Percentiles rank a stretch among this genome's conserved stretches.
These are phyloP conservation scores for Blastomyces parvus DNA, from an alignment of 2,329 filamentous ascomycete genomes.

Conservation along the genomic window DNA sequence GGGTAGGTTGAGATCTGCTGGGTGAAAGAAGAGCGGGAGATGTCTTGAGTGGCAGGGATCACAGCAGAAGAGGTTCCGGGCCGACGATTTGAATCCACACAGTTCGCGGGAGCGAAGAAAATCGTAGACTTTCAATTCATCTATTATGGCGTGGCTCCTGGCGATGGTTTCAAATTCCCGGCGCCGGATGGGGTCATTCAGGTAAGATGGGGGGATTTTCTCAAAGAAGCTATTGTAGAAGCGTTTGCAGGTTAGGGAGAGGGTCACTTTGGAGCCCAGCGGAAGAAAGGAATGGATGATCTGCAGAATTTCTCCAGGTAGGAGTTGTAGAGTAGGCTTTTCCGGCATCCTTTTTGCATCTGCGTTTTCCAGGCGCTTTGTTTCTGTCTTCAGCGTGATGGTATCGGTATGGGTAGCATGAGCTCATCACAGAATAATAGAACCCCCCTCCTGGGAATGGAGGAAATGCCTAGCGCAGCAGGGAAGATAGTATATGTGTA, in stretches of 20 bases:
- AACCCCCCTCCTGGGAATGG: too few species aligned
- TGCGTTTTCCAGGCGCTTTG: too few species aligned
- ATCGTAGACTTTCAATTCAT: not conserved
- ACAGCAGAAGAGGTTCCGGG: slow-evolving; percentile 13
- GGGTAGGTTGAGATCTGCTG: not conserved
- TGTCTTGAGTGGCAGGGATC: slow-evolving; percentile 9
- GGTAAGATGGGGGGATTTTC: not conserved
- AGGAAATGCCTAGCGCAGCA: not conserved
- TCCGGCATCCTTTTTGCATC: not conserved
- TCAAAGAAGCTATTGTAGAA: slow-evolving; percentile 9
- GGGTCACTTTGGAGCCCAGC: not conserved
- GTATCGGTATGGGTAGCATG: not conserved
- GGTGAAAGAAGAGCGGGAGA: slow-evolving; percentile 6
- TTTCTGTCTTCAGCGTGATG: not conserved
- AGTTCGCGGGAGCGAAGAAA: slow-evolving; percentile 6
- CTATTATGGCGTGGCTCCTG: not conserved
- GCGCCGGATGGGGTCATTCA: not conserved
- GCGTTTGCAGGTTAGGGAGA: slow-evolving; percentile 9
- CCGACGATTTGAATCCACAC: not conserved
- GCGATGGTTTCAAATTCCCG: not conserved
- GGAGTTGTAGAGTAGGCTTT: slow-evolving; percentile 1
- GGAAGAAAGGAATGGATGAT: slow-evolving; percentile 11
- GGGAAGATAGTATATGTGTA: not conserved
- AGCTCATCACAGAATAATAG: not conserved
- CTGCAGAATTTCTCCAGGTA: slow-evolving; percentile 13